phyloP scores from a whole-genome alignment of 768 basidiomycete genomes.

The Phlebiopsis gigantea region DNA sequence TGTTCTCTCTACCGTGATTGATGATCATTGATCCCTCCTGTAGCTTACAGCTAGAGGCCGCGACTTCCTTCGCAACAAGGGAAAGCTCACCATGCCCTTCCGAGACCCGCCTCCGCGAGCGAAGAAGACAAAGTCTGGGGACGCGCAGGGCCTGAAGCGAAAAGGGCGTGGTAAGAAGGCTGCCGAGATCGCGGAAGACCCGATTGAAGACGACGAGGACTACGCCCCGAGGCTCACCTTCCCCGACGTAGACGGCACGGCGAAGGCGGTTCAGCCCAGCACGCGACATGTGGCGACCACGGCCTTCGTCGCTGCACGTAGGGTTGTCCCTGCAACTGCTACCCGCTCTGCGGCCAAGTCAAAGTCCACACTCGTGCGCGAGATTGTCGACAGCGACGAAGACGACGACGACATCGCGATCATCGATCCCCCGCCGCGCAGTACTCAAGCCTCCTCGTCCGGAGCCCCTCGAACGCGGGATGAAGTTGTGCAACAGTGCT shows the following conservation, averaged over 20 bases:
- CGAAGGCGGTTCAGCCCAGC: neutral
- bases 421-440: constrained; percentile 18
- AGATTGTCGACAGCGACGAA: neutral
- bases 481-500: neutral
- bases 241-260: neutral
- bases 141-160: neutral
- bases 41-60: neutral
- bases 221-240: neutral
- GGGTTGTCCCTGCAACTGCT: no score
- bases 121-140: neutral
- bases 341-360: no score
- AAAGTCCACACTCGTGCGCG: neutral
- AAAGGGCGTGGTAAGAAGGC: neutral
- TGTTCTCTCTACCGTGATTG: no score
- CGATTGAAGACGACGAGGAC: constrained; percentile 2
- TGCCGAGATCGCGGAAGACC: constrained; percentile 4
- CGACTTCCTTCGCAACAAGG: neutral
- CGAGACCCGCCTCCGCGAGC: neutral
- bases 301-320: no score
- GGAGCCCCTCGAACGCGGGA: neutral
- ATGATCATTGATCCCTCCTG: neutral
- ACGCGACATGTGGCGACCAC: neutral
- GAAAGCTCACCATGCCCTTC: neutral
- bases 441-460: no score
- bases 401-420: neutral